Evolutionary conservation across 2,329 filamentous ascomycete species (phyloP).

Genomic region (Exutisphaerella laricina): DNA sequence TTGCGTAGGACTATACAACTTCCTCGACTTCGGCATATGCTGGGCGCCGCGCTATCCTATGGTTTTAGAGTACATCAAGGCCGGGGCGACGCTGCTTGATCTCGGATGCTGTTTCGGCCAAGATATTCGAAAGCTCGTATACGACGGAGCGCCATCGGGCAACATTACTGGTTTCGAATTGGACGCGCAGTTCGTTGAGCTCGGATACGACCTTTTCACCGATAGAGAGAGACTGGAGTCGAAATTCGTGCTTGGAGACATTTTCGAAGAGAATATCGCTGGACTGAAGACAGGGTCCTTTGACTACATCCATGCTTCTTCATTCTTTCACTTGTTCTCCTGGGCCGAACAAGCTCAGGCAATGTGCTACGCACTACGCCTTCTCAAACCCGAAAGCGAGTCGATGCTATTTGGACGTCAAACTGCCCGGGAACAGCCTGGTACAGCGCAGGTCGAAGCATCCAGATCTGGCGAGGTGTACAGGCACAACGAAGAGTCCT

Average conservation of each 20-base stretch:
- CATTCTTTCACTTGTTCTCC: slow-evolving; percentile 43
- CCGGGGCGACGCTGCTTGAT: slow-evolving; percentile 36
- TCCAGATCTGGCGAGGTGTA: slow-evolving; percentile 27
- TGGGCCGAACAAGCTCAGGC: slow-evolving; percentile 37
- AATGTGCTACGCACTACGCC: slow-evolving; percentile 29
- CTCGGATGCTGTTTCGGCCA: slow-evolving; percentile 39
- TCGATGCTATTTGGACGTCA: slow-evolving; percentile 39
- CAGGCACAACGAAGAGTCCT: slow-evolving; percentile 36
- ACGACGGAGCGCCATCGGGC: slow-evolving; percentile 34
- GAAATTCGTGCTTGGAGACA: slow-evolving; percentile 34
- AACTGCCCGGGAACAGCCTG: slow-evolving; percentile 31
- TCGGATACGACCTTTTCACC: slow-evolving; percentile 37
- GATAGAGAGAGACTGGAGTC: slow-evolving; percentile 30
- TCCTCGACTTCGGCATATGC: slow-evolving; percentile 23
- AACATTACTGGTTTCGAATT: slow-evolving; percentile 34
- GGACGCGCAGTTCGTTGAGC: slow-evolving; percentile 31
- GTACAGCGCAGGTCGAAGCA: slow-evolving; percentile 19
- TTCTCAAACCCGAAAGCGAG: slow-evolving; percentile 33
- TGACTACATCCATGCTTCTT: slow-evolving; percentile 39
- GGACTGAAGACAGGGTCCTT: slow-evolving; percentile 29
- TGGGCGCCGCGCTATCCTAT: slow-evolving; percentile 22
- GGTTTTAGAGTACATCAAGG: slow-evolving; percentile 25
- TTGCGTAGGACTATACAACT: slow-evolving; percentile 20
- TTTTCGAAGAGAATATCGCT: slow-evolving; percentile 27
- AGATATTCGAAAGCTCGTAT: slow-evolving; percentile 36